These are phyloP conservation scores for Styphnolobium japonicum DNA, from an alignment of 306 rosid species.

Conservation along the genomic window DNA sequence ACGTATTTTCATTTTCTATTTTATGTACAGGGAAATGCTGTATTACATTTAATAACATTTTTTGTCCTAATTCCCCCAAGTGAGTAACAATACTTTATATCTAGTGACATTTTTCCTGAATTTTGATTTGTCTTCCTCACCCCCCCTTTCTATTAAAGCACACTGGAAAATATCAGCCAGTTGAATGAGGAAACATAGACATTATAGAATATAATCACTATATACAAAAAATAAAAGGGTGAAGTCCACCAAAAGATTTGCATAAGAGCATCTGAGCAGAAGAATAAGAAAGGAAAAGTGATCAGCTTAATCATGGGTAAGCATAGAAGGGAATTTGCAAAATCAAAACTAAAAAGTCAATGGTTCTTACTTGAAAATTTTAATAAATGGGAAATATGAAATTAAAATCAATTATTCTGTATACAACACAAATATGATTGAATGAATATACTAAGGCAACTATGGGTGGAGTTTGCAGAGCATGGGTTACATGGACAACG, in stretches of 20 bases:
- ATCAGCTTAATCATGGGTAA: background rate
- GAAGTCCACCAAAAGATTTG: background rate
- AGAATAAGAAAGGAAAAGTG: constrained; percentile 4
- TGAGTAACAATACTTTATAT: background rate
- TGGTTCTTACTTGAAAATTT: background rate
- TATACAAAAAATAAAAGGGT: background rate
- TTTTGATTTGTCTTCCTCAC: background rate
- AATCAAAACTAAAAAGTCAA: background rate
- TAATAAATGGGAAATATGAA: background rate
- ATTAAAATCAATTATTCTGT: background rate
- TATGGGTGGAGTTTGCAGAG: background rate
- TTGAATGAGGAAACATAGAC: background rate
- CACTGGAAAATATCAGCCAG: constrained; percentile 14
- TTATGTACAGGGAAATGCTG: background rate
- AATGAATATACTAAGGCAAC: background rate
- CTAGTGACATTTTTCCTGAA: background rate
- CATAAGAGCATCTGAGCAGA: background rate
- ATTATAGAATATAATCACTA: background rate
- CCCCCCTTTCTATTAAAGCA: constrained; percentile 4
- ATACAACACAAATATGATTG: background rate
- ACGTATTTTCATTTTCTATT: background rate
- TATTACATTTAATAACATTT: background rate
- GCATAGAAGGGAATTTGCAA: background rate
- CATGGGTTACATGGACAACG: background rate
- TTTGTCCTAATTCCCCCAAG: background rate